Evolutionary conservation across 176 grass and related monocot species (phyloP), one percentile per base, ranked within the genome.

Genomic region (Typha latifolia): DNA sequence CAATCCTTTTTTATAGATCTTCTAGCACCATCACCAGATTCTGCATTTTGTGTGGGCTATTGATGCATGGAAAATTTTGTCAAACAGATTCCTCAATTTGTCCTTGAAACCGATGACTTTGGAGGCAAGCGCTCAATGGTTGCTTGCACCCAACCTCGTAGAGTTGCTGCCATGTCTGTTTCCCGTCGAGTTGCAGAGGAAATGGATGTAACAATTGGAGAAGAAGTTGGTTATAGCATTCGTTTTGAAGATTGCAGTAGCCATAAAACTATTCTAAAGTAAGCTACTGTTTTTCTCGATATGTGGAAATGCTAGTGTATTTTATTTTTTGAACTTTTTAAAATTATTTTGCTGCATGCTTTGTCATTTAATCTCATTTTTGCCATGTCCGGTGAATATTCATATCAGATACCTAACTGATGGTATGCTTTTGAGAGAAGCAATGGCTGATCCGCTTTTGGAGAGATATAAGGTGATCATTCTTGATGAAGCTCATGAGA

Each of bases 401-500:
- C 76, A 85, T 81, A 86, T 96, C 89, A 99, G 94, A 82, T 99
- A 99, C 80, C 93, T 93, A 85, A 99, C 94, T 86, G 94, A 99
- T 87, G 94, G 84, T 55, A 87, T 80, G 84, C 84, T 91, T 11
- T 62, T 87, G 61, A 75, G 81, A 0, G 88, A 87, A 78, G 72
- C 82, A 75, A 75, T 86, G 55, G 78, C 74, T 56, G 77, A 91
- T 62, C 88, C 88, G 49, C 74, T 83, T 79, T 61, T 91, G 63
- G 67, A 52, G 63, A 83, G 84, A 75, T 84, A 91, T 67, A 83
- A 79, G 37, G 77, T 91, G 2, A 66, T 91, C 61, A 72, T 91
- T 69, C 66, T 91, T 32, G 88, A 91, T 79, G 88, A 91, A 71
- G 88, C 88, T 13, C 88, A 87, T 73, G 88, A 87, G 80, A 73